Conservation (phyloP, 2,329 filamentous ascomycete species). For the Colletotrichum lentis region DNA sequence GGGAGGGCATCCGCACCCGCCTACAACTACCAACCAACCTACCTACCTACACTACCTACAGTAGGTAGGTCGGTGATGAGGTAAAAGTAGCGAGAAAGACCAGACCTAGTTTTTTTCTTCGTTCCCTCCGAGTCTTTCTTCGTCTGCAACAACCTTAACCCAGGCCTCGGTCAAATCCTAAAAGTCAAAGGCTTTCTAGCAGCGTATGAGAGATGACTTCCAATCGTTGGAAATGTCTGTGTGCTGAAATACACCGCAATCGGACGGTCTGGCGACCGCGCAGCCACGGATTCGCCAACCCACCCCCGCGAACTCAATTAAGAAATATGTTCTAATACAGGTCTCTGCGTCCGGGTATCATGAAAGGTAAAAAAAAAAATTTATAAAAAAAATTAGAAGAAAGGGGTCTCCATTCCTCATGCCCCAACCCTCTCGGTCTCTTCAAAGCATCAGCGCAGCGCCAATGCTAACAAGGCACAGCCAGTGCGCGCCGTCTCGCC, state of each 20-base stretch:
- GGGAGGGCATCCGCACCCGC: background rate
- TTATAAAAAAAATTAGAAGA: background rate
- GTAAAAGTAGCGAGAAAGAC: background rate
- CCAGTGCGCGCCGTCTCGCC: conserved; percentile 47
- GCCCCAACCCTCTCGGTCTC: background rate
- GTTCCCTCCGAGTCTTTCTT: background rate
- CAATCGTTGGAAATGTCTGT: background rate
- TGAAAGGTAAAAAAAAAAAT: conserved; percentile 5
- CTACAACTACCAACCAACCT: too few species aligned
- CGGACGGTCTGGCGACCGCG: background rate
- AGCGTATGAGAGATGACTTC: background rate
- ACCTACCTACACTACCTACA: background rate
- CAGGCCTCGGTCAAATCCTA: background rate
- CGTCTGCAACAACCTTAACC: background rate
- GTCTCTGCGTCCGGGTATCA: conserved; percentile 27
- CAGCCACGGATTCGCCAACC: background rate
- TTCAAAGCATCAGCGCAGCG: conserved; percentile 46
- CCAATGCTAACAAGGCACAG: conserved; percentile 46
- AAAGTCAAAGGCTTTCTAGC: conserved; percentile 1
- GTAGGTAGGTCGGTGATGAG: too few species aligned
- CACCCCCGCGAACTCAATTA: conserved; percentile 18
- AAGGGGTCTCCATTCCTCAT: background rate
- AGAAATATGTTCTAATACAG: conserved; percentile 27
- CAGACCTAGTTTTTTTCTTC: background rate
- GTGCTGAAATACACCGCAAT: background rate